phyloP scores from a whole-genome alignment of 164 flowering plant species.

The Taxillus chinensis region DNA sequence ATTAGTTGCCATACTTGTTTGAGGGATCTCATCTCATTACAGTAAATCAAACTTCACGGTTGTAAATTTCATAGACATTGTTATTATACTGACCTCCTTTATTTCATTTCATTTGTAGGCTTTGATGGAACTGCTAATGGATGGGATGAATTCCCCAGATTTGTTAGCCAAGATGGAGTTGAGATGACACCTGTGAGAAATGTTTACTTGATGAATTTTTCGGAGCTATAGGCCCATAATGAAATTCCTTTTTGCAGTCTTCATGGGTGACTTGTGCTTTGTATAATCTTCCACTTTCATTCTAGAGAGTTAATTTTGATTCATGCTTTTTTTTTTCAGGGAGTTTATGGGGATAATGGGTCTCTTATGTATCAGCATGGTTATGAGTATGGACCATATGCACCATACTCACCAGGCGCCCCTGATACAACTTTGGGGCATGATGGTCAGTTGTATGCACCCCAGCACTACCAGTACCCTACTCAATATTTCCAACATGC shows the following conservation, averaged over 20 bases:
- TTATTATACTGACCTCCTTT: background rate
- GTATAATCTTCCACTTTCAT: no score
- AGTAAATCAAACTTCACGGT: no score
- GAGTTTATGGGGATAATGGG: constrained; percentile 59
- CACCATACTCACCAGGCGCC: constrained; percentile 45
- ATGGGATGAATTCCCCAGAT: constrained; percentile 60
- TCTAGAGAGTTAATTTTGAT: no score
- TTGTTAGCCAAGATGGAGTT: constrained; percentile 42
- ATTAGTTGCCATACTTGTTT: no score
- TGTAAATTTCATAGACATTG: no score
- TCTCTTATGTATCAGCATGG: constrained; percentile 51
- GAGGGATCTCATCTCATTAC: no score
- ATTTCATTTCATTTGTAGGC: constrained; percentile 19
- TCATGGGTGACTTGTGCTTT: no score
- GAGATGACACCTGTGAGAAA: constrained; percentile 54
- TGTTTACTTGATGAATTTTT: background rate
- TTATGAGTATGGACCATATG: constrained; percentile 68
- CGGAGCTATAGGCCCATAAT: no score
- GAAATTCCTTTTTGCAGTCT: no score
- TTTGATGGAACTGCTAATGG: constrained; percentile 48
- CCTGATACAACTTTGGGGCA: constrained; percentile 53
- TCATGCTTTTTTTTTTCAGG: constrained; percentile 21
- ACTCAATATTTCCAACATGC: constrained; percentile 46
- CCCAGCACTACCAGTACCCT: constrained; percentile 76
- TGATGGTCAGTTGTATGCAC: constrained; percentile 73